Percentiles rank a stretch among this genome's conserved stretches.
These are phyloP conservation scores for Solidago caesia DNA, from an alignment of 129 eudicot species.

Conservation along the genomic window DNA sequence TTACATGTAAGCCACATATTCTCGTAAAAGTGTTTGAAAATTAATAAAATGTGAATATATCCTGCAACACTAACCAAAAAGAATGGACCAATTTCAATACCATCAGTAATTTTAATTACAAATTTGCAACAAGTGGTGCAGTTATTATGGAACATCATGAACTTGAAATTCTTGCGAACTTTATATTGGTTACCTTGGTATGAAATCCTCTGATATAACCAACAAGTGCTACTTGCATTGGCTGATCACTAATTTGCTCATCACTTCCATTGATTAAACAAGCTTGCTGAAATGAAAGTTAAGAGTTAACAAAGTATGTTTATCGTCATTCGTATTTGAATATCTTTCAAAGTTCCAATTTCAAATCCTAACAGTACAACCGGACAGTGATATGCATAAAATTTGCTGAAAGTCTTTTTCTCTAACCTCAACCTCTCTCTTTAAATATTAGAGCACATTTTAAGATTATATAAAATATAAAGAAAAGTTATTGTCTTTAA, in stretches of 20 bases:
- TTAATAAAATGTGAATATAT: background rate
- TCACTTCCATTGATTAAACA: constrained; percentile 37
- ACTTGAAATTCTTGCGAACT: background rate
- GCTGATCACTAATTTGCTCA: constrained; percentile 31
- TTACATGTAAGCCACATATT: background rate
- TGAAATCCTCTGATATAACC: constrained; percentile 64
- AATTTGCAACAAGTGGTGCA: background rate
- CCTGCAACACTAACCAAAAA: background rate
- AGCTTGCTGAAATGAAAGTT: constrained; percentile 41
- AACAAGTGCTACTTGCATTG: constrained; percentile 51
- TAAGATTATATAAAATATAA: background rate
- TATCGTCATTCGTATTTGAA: background rate
- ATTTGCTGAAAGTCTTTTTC: background rate
- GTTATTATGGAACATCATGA: background rate
- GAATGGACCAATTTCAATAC: background rate
- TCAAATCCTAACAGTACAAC: background rate
- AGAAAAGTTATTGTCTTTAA: too few relatives aligned
- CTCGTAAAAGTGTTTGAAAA: background rate
- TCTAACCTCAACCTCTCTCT: too few relatives aligned
- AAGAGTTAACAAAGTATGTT: background rate
- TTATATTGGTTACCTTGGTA: constrained; percentile 43
- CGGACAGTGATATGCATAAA: background rate
- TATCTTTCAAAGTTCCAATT: background rate
- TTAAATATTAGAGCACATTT: background rate
- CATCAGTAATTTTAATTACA: background rate